Evolutionary conservation across 176 grass and related monocot genomes (phyloP).

Genomic region (Juncus inflexus): DNA sequence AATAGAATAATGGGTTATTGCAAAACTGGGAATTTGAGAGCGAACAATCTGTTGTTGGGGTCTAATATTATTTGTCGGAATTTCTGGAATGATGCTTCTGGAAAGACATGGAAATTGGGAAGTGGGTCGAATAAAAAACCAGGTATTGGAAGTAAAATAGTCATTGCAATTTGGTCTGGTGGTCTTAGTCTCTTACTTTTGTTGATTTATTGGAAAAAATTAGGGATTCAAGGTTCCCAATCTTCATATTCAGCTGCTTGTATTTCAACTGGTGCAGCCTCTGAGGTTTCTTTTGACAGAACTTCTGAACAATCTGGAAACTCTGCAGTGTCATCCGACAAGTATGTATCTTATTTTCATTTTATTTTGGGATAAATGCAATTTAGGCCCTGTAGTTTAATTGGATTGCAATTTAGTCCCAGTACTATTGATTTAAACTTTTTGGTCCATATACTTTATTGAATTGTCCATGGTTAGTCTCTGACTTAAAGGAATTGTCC

Average conservation of each 20-base stretch:
- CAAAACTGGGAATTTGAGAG: constrained; percentile 48
- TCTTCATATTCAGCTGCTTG: constrained; percentile 41
- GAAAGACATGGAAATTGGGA: constrained; percentile 16
- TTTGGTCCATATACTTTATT: too few relatives aligned
- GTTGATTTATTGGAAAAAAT: background rate
- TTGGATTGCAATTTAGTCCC: too few relatives aligned
- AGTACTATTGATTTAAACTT: too few relatives aligned
- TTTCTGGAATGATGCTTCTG: constrained; percentile 42
- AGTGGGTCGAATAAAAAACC: constrained; percentile 11
- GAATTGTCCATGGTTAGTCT: too few relatives aligned
- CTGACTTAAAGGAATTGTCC: too few relatives aligned
- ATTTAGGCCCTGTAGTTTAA: too few relatives aligned
- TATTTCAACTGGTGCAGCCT: constrained; percentile 56
- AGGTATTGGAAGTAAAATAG: background rate
- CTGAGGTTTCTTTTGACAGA: constrained; percentile 64
- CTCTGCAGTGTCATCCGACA: constrained; percentile 44
- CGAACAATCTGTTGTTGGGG: constrained; percentile 43
- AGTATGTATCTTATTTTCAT: constrained; percentile 37
- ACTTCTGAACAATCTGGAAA: constrained; percentile 40
- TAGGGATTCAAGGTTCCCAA: constrained; percentile 37
- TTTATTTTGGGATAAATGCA: background rate
- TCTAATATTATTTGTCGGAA: constrained; percentile 21
- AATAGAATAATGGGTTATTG: constrained; percentile 43
- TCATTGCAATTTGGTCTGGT: too few relatives aligned
- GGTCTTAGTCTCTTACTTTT: background rate